These are phyloP conservation scores for Cyathus striatus DNA, from an alignment of 768 basidiomycete genomes.

Conservation along the genomic window DNA sequence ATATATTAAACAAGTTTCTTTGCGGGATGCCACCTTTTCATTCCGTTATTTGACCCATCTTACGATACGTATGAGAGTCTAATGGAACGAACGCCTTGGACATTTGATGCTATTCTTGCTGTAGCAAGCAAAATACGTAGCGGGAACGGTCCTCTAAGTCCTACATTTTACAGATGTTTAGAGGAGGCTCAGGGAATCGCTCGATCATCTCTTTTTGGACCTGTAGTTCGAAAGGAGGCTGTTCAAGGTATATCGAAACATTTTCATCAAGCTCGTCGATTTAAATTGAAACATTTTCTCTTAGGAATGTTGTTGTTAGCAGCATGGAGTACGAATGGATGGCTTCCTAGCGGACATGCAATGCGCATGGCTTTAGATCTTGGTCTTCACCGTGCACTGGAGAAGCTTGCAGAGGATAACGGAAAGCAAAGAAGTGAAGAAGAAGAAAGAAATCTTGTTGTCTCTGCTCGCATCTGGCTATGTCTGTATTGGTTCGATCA, in stretches of 20 bases:
- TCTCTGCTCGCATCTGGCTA: slow-evolving; percentile 91
- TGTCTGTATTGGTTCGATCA: slow-evolving; percentile 97
- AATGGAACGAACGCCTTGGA: slow-evolving; percentile 92
- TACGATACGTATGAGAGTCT: slow-evolving; percentile 93
- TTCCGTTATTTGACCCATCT: slow-evolving; percentile 87
- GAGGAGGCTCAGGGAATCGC: slow-evolving; percentile 97
- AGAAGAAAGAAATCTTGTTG: slow-evolving; percentile 85
- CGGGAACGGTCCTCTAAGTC: slow-evolving; percentile 79
- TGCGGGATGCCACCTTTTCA: slow-evolving; percentile 93
- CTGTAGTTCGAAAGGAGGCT: slow-evolving; percentile 90
- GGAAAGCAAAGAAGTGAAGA: slow-evolving; percentile 70
- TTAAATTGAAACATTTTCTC: slow-evolving; percentile 8
- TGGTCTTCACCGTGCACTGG: slow-evolving; percentile 86
- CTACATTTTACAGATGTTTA: slow-evolving; percentile 85
- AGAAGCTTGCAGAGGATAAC: slow-evolving; percentile 78
- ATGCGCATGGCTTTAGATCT: slow-evolving; percentile 96
- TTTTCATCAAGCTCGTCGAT: slow-evolving; percentile 9
- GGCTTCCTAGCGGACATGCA: slow-evolving; percentile 93
- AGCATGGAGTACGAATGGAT: slow-evolving; percentile 92
- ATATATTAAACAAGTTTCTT: slow-evolving; percentile 69
- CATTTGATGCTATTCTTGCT: slow-evolving; percentile 89
- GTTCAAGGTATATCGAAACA: slow-evolving; percentile 83
- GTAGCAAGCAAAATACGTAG: slow-evolving; percentile 90
- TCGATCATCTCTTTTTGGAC: slow-evolving; percentile 88
- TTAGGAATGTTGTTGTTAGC: slow-evolving; percentile 87